Base-by-base conservation (phyloP, 169 alveolate genomes). In the Plasmodium relictum region DNA sequence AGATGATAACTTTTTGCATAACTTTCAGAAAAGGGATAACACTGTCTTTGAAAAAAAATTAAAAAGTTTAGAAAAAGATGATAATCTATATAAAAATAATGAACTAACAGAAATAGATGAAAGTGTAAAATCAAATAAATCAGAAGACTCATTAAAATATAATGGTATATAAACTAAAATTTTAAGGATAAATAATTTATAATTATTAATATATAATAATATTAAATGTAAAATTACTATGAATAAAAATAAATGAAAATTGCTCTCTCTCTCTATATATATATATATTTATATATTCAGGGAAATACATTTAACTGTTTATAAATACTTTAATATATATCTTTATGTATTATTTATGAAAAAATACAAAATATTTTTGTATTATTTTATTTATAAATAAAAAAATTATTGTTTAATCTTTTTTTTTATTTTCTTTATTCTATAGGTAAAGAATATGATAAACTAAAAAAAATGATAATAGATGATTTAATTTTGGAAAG, bases 401-500 rank as follows among this genome's bases (percentile, higher is more conserved):
- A 54, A 5, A 54, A 10, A 54, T 16, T 9, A 54, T 54, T 0
- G 22, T 54, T 54, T 12, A 10, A 54, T 50, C n/a, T 50, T 3
- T 16, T 52, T 6, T 69, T 68, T 50, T 31, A 39, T 26, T 42
- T 48, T 70, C 18, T 16, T 54, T 48, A n/a, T 37, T 18, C 37
- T 12, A 16, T 54, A 76, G 88, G 63, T 44, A 50, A 41, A 2
- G 76, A 44, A 76, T 50, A 76, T 42, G 22, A 63, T 22, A 20
- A 41, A 10, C 26, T 76, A 63, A 50, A 68, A 12, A 65, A 69
- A 52, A 24, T 24, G 45, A 10, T 76, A 18, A 39, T 63, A 10
- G 45, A 76, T 6, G 88, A 76, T 56, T 56, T 76, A 2, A 76
- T 76, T 45, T 44, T 20, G n/a, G 88, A 76, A 48, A 66, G 66